Conservation (phyloP, 225 moss, liverwort and hornwort genomes). For the Pseudisothecium myosuroides region DNA sequence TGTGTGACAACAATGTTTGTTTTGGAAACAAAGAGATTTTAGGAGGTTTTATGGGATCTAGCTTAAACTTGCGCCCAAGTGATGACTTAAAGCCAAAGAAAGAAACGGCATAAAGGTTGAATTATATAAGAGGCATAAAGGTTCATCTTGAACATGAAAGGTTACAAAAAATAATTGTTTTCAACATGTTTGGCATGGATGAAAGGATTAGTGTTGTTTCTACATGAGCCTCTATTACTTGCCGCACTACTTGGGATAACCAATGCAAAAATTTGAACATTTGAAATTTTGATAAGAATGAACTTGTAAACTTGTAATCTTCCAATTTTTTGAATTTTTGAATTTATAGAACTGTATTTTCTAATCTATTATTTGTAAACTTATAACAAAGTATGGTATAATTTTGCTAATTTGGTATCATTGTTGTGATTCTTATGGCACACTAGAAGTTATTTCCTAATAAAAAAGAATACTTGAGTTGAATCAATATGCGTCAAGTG, state of each 20-base stretch:
- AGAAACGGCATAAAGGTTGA: accelerated
- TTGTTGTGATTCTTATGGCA: background rate
- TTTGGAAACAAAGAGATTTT: background rate
- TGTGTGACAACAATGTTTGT: background rate
- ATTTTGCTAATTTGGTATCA: background rate
- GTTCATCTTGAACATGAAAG: background rate
- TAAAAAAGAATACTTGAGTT: accelerated
- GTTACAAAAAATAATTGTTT: background rate
- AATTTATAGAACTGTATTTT: background rate
- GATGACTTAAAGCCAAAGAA: background rate
- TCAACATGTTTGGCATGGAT: background rate
- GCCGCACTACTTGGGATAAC: background rate
- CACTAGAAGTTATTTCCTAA: background rate
- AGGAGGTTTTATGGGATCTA: background rate
- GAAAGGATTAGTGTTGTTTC: background rate
- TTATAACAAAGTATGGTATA: background rate
- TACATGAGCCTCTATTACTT: background rate
- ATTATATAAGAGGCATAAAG: background rate
- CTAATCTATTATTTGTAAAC: background rate
- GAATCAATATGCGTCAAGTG: background rate
- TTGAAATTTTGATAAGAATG: background rate
- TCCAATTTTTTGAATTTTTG: background rate
- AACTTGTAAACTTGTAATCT: background rate
- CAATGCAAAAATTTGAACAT: too few relatives aligned
- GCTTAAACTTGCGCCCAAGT: background rate